Evolutionary conservation across 1,284 basidiomycete species (phyloP), one percentile per base, ranked within the genome.

Genomic region (Microstroma glucosiphilum): DNA sequence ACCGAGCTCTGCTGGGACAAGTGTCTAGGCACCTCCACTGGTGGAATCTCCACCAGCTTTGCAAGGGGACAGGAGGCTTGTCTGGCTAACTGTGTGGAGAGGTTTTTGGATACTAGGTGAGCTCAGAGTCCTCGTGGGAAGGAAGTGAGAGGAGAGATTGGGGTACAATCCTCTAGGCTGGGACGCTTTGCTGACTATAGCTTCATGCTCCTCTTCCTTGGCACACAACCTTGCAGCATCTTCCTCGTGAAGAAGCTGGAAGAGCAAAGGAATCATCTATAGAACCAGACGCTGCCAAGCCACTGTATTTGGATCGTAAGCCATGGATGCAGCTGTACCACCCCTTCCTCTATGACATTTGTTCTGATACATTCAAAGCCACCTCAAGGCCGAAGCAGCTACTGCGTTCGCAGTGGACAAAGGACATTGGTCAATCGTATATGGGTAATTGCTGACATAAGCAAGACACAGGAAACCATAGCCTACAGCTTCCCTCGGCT

Each of bases 31-130:
- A 37, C 30, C 30, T 37, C 30, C 30, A 89, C 89, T 6, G 86
- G 89, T 48, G 86, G 86, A 37, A 90, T 91, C 25, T 87, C 87
- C n/a, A 87, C 87, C 40, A 85, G 87, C 60, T 96, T 97, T 81
- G 89, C 90, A 41, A 84, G 89, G 63, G 83, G 85, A 54, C 93
- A 97, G 81, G 87, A 89, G 72, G 83, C 83, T 59, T 97, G 93
- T 79, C 84, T 97, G 55, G 83, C 85, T 64, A 94, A 94, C 82
- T 96, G 92, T 76, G 92, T 96, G 55, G 91, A 92, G 69, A 63
- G 67, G 61, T 69, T 54, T 21, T 25, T 54, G 19, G 51, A 54
- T 26, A 54, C 51, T 19, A 54, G 51, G 43, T 48, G 43, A 21
- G 43, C 13, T 17, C 4, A 6, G 13, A 12, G 9, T 37, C 9